Conservation (phyloP, 306 rosid species). For the Quercus ilex region DNA sequence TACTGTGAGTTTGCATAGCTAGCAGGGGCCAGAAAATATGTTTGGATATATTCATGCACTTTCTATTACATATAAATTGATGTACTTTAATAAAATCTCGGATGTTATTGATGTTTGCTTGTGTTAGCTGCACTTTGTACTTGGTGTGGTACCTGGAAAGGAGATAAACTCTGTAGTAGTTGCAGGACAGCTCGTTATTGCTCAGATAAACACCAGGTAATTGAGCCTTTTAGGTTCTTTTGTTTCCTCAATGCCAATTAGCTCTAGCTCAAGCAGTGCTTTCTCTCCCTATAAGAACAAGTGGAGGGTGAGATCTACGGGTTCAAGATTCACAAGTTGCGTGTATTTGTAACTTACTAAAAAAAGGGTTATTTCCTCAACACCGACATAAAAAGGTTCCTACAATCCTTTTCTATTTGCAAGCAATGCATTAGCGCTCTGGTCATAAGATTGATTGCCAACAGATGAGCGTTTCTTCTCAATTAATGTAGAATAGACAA, state of each 20-base stretch:
- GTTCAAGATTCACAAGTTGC: neutral
- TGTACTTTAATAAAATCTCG: neutral
- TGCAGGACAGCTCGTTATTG: slow-evolving; percentile 78
- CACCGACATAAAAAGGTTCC: neutral
- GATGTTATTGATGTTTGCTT: slow-evolving; percentile 19
- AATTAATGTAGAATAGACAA: neutral
- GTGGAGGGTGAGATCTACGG: neutral
- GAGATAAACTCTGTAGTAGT: slow-evolving; percentile 59
- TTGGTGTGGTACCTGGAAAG: slow-evolving; percentile 83
- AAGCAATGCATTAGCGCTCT: slow-evolving; percentile 63
- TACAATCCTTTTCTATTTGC: slow-evolving; percentile 16
- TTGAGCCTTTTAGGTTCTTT: neutral
- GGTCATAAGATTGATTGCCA: slow-evolving; percentile 73
- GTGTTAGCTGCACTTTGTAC: slow-evolving; percentile 57
- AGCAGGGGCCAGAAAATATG: neutral
- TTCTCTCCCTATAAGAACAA: neutral
- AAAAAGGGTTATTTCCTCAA: neutral
- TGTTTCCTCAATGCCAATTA: neutral
- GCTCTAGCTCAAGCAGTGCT: neutral
- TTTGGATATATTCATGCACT: neutral
- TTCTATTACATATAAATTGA: neutral
- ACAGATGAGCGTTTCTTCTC: slow-evolving; percentile 42
- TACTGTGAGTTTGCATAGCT: neutral
- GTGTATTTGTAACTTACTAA: no score
- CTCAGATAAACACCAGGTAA: slow-evolving; percentile 84